Conservation (phyloP, 345 rosid genomes). For the Euclidium syriacum region DNA sequence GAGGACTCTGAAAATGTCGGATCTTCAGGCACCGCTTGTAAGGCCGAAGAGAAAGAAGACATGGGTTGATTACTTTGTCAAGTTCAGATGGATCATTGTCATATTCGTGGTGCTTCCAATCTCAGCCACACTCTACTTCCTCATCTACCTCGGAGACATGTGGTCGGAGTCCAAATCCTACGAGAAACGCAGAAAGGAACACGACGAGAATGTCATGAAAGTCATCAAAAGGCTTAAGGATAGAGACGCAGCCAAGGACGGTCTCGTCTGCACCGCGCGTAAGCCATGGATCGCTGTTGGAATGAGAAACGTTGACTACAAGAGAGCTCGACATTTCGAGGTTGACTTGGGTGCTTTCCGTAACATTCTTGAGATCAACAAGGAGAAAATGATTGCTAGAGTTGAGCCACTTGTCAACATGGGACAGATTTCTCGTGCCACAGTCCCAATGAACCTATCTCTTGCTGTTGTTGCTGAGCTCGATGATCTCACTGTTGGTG, state of each 20-base stretch:
- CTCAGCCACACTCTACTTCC: slow-evolving; percentile 71
- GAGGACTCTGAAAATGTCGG: slow-evolving; percentile 50
- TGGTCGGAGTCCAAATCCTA: slow-evolving; percentile 79
- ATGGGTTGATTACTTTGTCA: slow-evolving; percentile 76
- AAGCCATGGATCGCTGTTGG: slow-evolving; percentile 99
- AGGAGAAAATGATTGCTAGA: slow-evolving; percentile 85
- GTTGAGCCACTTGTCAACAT: slow-evolving; percentile 97
- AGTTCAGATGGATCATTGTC: slow-evolving; percentile 89
- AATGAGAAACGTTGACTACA: slow-evolving; percentile 98
- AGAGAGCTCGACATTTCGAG: slow-evolving; percentile 91
- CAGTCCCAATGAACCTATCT: slow-evolving; percentile 88
- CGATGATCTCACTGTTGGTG: slow-evolving; percentile 98
- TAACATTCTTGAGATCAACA: slow-evolving; percentile 73
- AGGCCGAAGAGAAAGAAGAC: slow-evolving; percentile 90
- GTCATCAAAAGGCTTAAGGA: slow-evolving; percentile 84
- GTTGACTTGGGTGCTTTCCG: slow-evolving; percentile 87
- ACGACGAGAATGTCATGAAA: slow-evolving; percentile 77
- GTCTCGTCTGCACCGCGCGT: slow-evolving; percentile 98
- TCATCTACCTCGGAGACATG: slow-evolving; percentile 91
- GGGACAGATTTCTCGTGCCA: slow-evolving; percentile 91
- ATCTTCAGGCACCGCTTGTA: slow-evolving; percentile 63
- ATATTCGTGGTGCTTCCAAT: slow-evolving; percentile 90
- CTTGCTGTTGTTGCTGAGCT: slow-evolving; percentile 99
- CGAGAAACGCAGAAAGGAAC: slow-evolving; percentile 85
- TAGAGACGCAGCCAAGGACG: slow-evolving; percentile 79